These are phyloP conservation scores for Nasturtium officinale DNA, from an alignment of 345 rosid species.

Conservation along the genomic window DNA sequence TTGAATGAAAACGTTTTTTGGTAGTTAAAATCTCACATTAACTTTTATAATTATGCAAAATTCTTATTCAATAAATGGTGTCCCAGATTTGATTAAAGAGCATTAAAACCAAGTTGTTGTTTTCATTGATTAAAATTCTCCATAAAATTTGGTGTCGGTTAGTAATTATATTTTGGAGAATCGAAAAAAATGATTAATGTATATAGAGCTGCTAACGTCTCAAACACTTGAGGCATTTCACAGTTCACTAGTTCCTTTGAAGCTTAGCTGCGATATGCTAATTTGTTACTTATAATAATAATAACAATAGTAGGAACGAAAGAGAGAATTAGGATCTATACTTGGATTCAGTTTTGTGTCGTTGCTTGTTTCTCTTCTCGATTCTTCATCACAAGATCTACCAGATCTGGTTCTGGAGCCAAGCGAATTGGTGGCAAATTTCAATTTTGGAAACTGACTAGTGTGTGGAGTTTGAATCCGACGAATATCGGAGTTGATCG, in stretches of 20 bases:
- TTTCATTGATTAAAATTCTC: background rate
- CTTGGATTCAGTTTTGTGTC: background rate
- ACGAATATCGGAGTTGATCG: constrained; percentile 16
- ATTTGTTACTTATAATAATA: background rate
- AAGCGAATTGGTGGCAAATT: constrained; percentile 9
- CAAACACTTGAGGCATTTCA: background rate
- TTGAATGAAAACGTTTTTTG: no score
- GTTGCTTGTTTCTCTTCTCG: constrained; percentile 20
- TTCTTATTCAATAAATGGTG: no score
- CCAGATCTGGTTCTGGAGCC: constrained; percentile 41
- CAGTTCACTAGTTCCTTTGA: constrained; percentile 13
- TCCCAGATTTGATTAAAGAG: constrained; percentile 12
- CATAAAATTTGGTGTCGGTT: constrained; percentile 31
- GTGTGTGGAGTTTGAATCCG: constrained; percentile 29
- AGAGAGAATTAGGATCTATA: background rate
- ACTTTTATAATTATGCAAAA: no score
- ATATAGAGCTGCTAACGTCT: background rate
- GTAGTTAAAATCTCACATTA: no score
- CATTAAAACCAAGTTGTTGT: constrained; percentile 1
- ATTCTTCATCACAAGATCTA: constrained; percentile 14
- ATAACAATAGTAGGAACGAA: background rate
- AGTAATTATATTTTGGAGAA: background rate
- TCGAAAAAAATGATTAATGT: background rate
- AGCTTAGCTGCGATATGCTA: background rate
- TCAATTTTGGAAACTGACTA: constrained; percentile 4